Base-by-base conservation (phyloP, 768 basidiomycete genomes). In the Boletus eberwhitei region DNA sequence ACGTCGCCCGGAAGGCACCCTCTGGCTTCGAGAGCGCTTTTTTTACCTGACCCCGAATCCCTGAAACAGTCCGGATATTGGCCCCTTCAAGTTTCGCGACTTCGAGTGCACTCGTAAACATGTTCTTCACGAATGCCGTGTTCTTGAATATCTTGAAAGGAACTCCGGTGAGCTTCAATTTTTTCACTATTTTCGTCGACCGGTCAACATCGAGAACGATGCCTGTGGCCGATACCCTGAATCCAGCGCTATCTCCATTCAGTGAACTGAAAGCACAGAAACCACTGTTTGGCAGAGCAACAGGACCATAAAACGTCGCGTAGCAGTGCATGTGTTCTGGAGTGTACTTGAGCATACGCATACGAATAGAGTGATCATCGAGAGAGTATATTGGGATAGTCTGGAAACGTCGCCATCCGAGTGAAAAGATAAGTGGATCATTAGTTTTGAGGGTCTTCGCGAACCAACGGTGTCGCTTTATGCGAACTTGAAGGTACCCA, bases 301-400 rank as follows among this genome's bases (percentile, higher is more conserved):
- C 86, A 8, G 97, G 96, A 0, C 93, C 96, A 66, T 95, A 99
- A 72, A 98, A 97, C 3, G 95, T 97, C 3, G 95, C 96, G 66
- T 88, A 96, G 66, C 97, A 99, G 69, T 99, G 97, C 97, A 96
- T 98, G 66, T 99, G 97, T 73, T 99, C 97, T 0, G 97, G 97
- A 1, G 97, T 98, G 69, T 99, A 99, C 74, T 99, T 99, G 75
- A 99, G 88, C 88, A 98, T 90, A 35, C 97, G 92, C 87, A 98
- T 97, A 17, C 97, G 90, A 61, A 98, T 96, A 11, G 90, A 93
- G 67, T 97, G 95, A 72, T 99, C 97, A 69, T 99, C 97, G 21
- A 99, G 77, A 19, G 93, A 93, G 73, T 98, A 99, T 59, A 98
- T 88, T 2, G 97, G 97, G 6, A 96, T 77, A 0, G 84, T 88